phyloP scores from a whole-genome alignment of 768 basidiomycete genomes.

The Jaapia argillacea region DNA sequence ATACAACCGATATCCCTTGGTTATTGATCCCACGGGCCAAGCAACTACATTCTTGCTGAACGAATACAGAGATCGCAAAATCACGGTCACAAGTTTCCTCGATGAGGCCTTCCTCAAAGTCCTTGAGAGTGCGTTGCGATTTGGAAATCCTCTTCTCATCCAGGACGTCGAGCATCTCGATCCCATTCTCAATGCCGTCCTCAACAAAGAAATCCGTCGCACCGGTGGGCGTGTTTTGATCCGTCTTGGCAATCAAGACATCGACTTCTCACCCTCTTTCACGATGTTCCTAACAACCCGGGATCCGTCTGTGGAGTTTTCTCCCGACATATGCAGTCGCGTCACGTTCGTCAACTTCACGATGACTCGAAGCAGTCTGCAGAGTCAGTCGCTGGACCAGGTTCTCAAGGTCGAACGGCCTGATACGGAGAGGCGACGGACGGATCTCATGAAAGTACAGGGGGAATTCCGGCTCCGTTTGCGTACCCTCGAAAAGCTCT shows the following conservation, averaged over 20 bases:
- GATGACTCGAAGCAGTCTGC: conserved; percentile 97
- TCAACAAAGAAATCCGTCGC: conserved; percentile 92
- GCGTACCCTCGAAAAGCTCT: conserved; percentile 83
- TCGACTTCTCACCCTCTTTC: conserved; percentile 99
- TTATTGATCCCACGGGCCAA: conserved; percentile 97
- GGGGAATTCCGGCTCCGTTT: conserved; percentile 94
- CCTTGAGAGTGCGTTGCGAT: conserved; percentile 95
- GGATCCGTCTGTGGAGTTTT: conserved; percentile 95
- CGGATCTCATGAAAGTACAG: conserved; percentile 96
- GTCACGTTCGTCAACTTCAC: conserved; percentile 96
- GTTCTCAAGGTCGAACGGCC: conserved; percentile 96
- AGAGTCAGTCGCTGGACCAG: conserved; percentile 96
- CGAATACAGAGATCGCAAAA: conserved; percentile 93
- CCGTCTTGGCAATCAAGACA: conserved; percentile 93
- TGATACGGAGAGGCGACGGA: conserved; percentile 90
- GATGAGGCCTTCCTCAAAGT: conserved; percentile 99
- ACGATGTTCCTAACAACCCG: conserved; percentile 98
- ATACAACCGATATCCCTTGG: conserved; percentile 94
- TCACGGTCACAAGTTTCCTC: conserved; percentile 96
- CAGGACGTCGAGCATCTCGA: conserved; percentile 98
- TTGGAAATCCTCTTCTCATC: conserved; percentile 94
- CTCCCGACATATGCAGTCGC: conserved; percentile 96
- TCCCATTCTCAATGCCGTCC: conserved; percentile 92
- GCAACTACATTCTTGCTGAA: conserved; percentile 91
- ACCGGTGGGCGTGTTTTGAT: conserved; percentile 97